phyloP scores from a whole-genome alignment of 306 rosid species.

The Quercus robur region DNA sequence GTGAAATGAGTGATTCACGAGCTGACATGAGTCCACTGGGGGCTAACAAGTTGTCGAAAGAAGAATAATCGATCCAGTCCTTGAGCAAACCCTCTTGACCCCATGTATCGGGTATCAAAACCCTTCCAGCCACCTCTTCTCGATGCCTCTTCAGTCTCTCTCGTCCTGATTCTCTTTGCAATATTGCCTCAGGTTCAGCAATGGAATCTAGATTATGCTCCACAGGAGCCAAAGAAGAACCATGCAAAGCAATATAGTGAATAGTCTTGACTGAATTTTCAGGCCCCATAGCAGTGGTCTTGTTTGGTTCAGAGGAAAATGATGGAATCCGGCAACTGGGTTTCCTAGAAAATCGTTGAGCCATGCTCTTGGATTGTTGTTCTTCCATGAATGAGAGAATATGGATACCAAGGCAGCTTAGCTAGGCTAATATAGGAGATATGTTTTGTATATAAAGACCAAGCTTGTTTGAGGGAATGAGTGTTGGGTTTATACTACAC shows the following conservation, averaged over 20 bases:
- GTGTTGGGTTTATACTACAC: conserved; percentile 48
- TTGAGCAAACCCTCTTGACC: conserved; percentile 49
- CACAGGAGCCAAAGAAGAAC: no score
- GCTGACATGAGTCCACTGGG: conserved; percentile 51
- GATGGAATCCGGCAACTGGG: conserved; percentile 7
- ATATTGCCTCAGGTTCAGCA: neutral
- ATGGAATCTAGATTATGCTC: no score
- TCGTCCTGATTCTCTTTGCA: conserved; percentile 24
- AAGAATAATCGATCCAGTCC: conserved; percentile 56
- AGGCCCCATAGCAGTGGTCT: neutral
- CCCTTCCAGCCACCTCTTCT: conserved; percentile 50
- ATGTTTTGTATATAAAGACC: no score
- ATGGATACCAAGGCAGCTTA: no score
- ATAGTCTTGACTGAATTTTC: no score
- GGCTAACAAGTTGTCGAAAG: conserved; percentile 50
- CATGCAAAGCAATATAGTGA: no score
- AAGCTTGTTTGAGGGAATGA: neutral
- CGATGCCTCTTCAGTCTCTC: conserved; percentile 61
- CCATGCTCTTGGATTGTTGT: neutral
- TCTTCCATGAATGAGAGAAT: conserved; percentile 22
- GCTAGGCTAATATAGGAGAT: no score
- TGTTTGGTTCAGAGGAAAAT: conserved; percentile 28
- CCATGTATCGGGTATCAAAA: conserved; percentile 60
- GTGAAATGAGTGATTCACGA: conserved; percentile 60
- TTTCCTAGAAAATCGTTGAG: neutral